A percentile compares a stretch with the other conserved stretches of the same genome.
These are phyloP conservation scores for Cyberlindnera japonica DNA, from an alignment of 805 yeast species.

Conservation along the genomic window DNA sequence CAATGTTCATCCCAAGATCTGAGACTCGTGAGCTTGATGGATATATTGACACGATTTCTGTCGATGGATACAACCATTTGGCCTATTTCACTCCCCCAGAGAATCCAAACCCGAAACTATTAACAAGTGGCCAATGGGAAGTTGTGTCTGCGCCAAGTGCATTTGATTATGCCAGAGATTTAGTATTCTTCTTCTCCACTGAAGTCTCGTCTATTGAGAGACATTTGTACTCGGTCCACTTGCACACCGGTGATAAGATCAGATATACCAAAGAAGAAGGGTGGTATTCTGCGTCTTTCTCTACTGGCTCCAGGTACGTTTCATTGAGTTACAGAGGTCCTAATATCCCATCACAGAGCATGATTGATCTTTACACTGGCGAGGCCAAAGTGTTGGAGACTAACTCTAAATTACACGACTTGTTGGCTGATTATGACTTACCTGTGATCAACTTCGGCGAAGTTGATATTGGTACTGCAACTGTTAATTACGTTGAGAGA, in stretches of 20 bases:
- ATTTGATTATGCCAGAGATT: conserved; percentile 49
- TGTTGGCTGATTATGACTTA: conserved; percentile 43
- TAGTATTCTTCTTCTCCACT: conserved; percentile 65
- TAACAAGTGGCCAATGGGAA: conserved; percentile 86
- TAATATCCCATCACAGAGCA: conserved; percentile 68
- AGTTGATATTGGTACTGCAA: conserved; percentile 43
- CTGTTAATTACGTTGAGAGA: conserved; percentile 69
- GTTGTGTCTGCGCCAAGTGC: conserved; percentile 72
- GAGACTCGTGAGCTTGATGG: conserved; percentile 50
- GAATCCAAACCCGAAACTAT: conserved; percentile 46
- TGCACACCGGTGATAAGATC: conserved; percentile 39
- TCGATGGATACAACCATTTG: conserved; percentile 65
- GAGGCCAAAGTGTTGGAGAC: conserved; percentile 33
- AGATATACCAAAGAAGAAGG: conserved; percentile 48
- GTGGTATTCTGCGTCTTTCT: conserved; percentile 68
- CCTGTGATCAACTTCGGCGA: conserved; percentile 57
- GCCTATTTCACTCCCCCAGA: conserved; percentile 79
- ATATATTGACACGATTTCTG: conserved; percentile 74
- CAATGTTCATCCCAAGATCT: conserved; percentile 54
- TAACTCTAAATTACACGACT: conserved; percentile 37
- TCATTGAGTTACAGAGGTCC: conserved; percentile 78
- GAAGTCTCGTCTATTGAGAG: conserved; percentile 77
- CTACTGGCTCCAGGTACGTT: conserved; percentile 72
- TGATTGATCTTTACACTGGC: conserved; percentile 49
- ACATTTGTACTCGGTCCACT: conserved; percentile 69